Conservation (phyloP, 306 rosid species). For the Astragalus membranaceus region DNA sequence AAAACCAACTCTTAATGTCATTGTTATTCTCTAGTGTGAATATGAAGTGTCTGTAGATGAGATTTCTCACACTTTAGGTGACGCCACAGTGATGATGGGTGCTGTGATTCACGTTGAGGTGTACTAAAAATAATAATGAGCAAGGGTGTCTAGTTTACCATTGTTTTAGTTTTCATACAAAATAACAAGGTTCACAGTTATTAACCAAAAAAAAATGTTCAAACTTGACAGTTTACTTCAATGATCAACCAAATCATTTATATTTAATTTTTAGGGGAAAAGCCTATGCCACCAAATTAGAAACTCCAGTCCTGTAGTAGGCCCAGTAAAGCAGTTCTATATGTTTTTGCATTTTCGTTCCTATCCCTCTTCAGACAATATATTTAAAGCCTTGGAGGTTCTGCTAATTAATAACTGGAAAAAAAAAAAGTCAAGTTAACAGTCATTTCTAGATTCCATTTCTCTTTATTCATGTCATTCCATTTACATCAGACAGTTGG, state of each 20-base stretch:
- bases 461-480: not conserved
- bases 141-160: not conserved
- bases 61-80: not conserved
- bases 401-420: not conserved
- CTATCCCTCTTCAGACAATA: not conserved
- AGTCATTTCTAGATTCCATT: not conserved
- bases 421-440: not conserved
- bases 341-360: not conserved
- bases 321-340: not conserved
- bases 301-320: not conserved
- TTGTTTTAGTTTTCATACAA: not conserved
- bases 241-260: not conserved
- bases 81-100: not conserved
- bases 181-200: not conserved
- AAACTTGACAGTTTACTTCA: not conserved
- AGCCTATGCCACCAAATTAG: not conserved
- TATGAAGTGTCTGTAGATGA: not conserved
- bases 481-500: not conserved
- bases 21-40: not conserved
- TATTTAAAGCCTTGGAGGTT: not conserved
- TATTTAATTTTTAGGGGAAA: not conserved
- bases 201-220: too few species aligned
- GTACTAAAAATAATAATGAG: not conserved
- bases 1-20: too few species aligned
- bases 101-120: not conserved